Evolutionary conservation across 208 protist genomes (phyloP).

Genomic region (Trypanosoma caninum): DNA sequence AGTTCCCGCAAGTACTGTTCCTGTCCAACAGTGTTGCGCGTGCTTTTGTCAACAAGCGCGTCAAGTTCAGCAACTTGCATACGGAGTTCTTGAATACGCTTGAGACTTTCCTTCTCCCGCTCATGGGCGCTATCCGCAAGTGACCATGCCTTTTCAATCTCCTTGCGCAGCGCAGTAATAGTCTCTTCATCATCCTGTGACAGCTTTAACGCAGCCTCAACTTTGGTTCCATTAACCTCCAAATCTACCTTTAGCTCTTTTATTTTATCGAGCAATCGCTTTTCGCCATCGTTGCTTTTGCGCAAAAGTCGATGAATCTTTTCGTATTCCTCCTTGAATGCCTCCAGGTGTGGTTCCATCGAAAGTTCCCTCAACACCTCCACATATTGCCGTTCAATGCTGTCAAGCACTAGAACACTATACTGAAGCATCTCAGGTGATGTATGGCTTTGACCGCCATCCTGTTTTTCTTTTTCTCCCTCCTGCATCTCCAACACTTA

Average conservation of each 20-base stretch:
- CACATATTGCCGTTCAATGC: constrained; percentile 94
- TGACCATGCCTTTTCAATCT: constrained; percentile 97
- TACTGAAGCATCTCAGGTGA: constrained; percentile 20
- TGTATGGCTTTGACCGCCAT: not conserved
- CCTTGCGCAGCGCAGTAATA: constrained; percentile 90
- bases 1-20: constrained; percentile 95
- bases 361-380: constrained; percentile 91
- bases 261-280: constrained; percentile 93
- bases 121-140: constrained; percentile 96
- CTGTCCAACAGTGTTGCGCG: constrained; percentile 91
- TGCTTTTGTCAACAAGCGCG: constrained; percentile 91
- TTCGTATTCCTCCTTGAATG: constrained; percentile 96
- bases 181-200: constrained; percentile 96
- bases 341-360: constrained; percentile 93
- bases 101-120: constrained; percentile 94
- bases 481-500: constrained; percentile 5
- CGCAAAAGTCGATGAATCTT: constrained; percentile 96
- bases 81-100: constrained; percentile 94
- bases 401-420: constrained; percentile 75
- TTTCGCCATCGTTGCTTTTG: constrained; percentile 97
- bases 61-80: constrained; percentile 94
- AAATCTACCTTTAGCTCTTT: constrained; percentile 95
- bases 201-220: constrained; percentile 95
- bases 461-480: not conserved
- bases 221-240: constrained; percentile 93